Evolutionary conservation across 768 basidiomycete genomes (phyloP), one percentile per base, ranked within the genome.

Genomic region (Strobilomyces confusus): DNA sequence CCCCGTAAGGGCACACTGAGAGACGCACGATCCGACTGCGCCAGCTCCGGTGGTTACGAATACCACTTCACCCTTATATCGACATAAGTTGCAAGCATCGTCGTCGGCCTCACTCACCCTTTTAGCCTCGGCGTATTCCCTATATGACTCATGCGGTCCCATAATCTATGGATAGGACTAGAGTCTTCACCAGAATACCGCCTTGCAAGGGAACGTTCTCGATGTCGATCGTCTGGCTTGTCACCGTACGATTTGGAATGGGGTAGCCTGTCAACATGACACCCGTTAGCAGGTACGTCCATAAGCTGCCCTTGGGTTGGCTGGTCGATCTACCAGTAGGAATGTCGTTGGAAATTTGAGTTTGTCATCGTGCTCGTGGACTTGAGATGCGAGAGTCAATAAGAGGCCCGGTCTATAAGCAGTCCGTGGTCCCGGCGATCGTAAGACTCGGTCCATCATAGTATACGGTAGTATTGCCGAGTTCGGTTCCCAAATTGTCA

Each of bases 1-100:
- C 17, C 3, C 4, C 3, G 45, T 3, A 40, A 5, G 14, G 32
- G 2, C 13, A 14, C n/a, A 26, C 26, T 26, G 36, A 25, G 22
- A 9, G 5, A 72, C 81, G 44, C 58, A 83, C 80, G 80, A 79
- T 54, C 86, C 86, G 32, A 89, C 85, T 13, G 82, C 70, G 4
- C 72, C 72, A 55, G 55, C 36, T 56, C 72, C 80, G 7, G 75
- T 61, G 8, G 70, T 71, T 19, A 83, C 69, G 58, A 80, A 83
- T 26, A 72, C 76, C 3, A 69, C 72, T 52, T 82, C 77, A 8
- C 80, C 80, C 72, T 54, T 6, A 22, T 15, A 37, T 22, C 30
- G 17, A 17, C 25, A 30, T 62, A 20, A 52, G 44, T 25, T 9
- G 15, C 4, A 11, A 20, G 8, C 17, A 19, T 34, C 32, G 26